Base-by-base conservation (phyloP, 2,329 filamentous ascomycete species). In the Xylaria hypoxylon region DNA sequence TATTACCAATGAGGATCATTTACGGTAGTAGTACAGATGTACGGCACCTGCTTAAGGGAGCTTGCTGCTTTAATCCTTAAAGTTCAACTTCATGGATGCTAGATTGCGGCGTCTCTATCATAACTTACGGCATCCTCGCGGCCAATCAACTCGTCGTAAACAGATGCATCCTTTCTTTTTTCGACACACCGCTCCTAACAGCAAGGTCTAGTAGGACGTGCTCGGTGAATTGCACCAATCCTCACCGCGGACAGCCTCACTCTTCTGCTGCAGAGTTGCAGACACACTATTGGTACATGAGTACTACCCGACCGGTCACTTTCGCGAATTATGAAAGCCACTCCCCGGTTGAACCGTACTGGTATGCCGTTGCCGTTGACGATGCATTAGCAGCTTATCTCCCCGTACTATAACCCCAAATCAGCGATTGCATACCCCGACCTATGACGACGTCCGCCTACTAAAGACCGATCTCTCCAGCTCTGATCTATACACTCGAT, bases 151-250 rank as follows among this genome's bases (percentile, higher is more conserved):
- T 26, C 38, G 33, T 15, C 15, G 26, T 13, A 19, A 31, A 33
- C 33, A n/a, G 51, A 38, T 53, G 45, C 52, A 42, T 38, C 24
- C 48, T 64, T 62, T 61, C 52, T 65, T 59, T 52, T 51, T 47
- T 51, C 17, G 53, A 59, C 57, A 62, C 58, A 55, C 52, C 51
- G 58, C 63, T 64, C 59, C 45, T 67, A 56, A 68, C 60, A 69
- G 59, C 69, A 72, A 64, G 61, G 67, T 70, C 68, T 65, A 53
- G 57, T 38, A 63, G 50, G 61, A 59, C 60, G 68, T 70, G 67
- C 69, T 69, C 70, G 73, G 73, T 75, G 71, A 71, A 68, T 69
- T 62, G 47, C 62, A 65, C 69, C 71, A 72, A 74, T 72, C 70
- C 60, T 72, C 71, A 73, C 73, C 72, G 70, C 63, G 61, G 67